Conservation (phyloP, 306 rosid genomes). For the Ziziphus jujuba region DNA sequence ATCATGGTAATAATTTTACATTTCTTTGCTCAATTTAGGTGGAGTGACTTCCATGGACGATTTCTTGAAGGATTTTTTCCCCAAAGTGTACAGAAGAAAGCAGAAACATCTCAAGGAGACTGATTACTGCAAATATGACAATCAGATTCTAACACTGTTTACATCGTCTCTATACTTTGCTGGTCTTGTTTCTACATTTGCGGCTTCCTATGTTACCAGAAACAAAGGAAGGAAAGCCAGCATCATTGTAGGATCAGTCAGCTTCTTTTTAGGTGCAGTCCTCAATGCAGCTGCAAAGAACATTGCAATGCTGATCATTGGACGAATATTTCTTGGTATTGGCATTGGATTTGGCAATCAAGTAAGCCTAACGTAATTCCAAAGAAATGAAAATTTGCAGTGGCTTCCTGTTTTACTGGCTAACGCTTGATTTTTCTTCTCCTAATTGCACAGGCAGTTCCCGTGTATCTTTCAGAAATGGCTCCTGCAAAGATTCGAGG, state of each 20-base stretch:
- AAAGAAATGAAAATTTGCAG: background rate
- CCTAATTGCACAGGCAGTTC: conserved; percentile 65
- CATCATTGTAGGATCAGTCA: conserved; percentile 80
- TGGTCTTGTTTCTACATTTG: conserved; percentile 78
- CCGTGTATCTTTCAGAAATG: conserved; percentile 88
- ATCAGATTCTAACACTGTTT: conserved; percentile 81
- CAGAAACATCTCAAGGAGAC: conserved; percentile 65
- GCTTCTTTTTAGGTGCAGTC: conserved; percentile 76
- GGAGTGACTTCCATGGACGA: conserved; percentile 98
- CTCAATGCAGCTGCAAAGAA: conserved; percentile 77
- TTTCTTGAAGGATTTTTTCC: conserved; percentile 73
- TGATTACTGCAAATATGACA: conserved; percentile 86
- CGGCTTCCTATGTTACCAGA: conserved; percentile 75
- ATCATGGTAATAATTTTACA: background rate
- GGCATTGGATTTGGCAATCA: conserved; percentile 97
- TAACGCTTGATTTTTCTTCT: conserved; percentile 6
- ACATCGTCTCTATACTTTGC: conserved; percentile 93
- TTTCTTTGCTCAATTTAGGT: conserved; percentile 44
- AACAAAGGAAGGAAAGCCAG: conserved; percentile 78
- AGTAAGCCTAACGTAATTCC: conserved; percentile 41
- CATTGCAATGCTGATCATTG: conserved; percentile 74
- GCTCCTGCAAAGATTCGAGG: conserved; percentile 85
- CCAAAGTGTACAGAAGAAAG: conserved; percentile 64
- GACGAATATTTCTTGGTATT: conserved; percentile 72
- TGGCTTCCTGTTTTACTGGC: conserved; percentile 2